Percentiles rank a stretch among this genome's conserved stretches.
Conservation (phyloP, 164 flowering plant species). For the Chimonanthus salicifolius region DNA sequence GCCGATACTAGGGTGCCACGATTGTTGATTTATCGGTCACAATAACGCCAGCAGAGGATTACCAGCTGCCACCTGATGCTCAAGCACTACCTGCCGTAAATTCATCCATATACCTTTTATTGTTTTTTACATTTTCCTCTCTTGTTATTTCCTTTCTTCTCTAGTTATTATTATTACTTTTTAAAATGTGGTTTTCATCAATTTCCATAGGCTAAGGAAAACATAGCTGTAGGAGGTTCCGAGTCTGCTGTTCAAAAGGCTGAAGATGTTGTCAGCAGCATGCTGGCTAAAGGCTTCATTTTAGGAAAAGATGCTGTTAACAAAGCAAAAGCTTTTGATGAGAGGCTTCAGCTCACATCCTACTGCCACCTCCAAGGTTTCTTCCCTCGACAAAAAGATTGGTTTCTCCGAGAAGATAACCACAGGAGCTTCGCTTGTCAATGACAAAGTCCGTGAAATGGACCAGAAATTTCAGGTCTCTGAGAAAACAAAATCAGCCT, state of each 20-base stretch:
- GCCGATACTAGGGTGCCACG: slow-evolving; percentile 78
- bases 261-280: slow-evolving; percentile 83
- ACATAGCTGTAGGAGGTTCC: slow-evolving; percentile 32
- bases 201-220: slow-evolving; percentile 27
- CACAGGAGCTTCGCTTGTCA: slow-evolving; percentile 61
- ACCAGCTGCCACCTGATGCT: slow-evolving; percentile 61
- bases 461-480: slow-evolving; percentile 91
- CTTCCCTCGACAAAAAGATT: slow-evolving; percentile 75
- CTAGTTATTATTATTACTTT: not conserved
- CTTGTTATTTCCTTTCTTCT: not conserved
- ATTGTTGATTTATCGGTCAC: slow-evolving; percentile 77
- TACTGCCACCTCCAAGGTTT: slow-evolving; percentile 79
- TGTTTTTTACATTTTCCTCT: not conserved
- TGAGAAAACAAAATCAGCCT: slow-evolving; percentile 84
- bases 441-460: slow-evolving; percentile 76
- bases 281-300: slow-evolving; percentile 85
- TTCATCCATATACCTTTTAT: not conserved
- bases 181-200: not conserved
- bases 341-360: slow-evolving; percentile 81
- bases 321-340: slow-evolving; percentile 82
- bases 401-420: slow-evolving; percentile 75
- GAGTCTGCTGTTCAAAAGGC: slow-evolving; percentile 79
- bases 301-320: slow-evolving; percentile 80
- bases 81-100: slow-evolving; percentile 41
- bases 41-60: slow-evolving; percentile 62